phyloP scores from a whole-genome alignment of 805 yeast species.

The Suhomyces sp. region DNA sequence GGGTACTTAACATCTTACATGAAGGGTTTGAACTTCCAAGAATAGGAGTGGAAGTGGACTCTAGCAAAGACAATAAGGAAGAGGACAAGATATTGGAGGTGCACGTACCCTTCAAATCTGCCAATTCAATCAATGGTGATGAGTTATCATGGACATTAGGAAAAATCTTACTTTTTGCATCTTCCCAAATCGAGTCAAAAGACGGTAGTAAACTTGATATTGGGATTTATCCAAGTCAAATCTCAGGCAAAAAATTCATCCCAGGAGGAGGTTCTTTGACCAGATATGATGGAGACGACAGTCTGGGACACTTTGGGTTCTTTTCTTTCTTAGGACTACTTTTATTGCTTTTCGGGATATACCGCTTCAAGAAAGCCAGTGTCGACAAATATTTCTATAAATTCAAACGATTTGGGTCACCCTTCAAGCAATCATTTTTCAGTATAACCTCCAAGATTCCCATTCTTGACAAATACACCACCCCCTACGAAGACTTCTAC shows the following conservation, averaged over 20 bases:
- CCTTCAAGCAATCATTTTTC: constrained; percentile 12
- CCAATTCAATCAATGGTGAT: constrained; percentile 73
- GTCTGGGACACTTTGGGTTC: not conserved
- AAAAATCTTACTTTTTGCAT: constrained; percentile 76
- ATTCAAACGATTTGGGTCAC: constrained; percentile 14
- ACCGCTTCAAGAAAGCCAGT: constrained; percentile 10
- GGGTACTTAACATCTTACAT: constrained; percentile 87
- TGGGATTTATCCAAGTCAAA: constrained; percentile 44
- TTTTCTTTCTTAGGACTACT: constrained; percentile 17
- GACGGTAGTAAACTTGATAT: constrained; percentile 16
- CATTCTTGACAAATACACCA: constrained; percentile 13
- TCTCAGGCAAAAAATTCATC: constrained; percentile 31
- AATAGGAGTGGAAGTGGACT: constrained; percentile 48
- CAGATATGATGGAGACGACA: constrained; percentile 15
- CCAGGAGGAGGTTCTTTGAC: constrained; percentile 24
- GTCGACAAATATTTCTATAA: constrained; percentile 6
- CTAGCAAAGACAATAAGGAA: constrained; percentile 12
- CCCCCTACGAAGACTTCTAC: constrained; percentile 18
- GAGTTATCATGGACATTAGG: constrained; percentile 97
- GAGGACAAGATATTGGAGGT: constrained; percentile 27
- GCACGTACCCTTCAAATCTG: constrained; percentile 74
- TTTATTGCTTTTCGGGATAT: constrained; percentile 17
- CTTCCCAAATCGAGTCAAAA: constrained; percentile 53
- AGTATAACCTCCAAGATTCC: constrained; percentile 23
- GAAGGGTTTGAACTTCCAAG: constrained; percentile 91